Base-by-base conservation (phyloP, 352 stramenopile genomes). In the Pythium grandisporangium region DNA sequence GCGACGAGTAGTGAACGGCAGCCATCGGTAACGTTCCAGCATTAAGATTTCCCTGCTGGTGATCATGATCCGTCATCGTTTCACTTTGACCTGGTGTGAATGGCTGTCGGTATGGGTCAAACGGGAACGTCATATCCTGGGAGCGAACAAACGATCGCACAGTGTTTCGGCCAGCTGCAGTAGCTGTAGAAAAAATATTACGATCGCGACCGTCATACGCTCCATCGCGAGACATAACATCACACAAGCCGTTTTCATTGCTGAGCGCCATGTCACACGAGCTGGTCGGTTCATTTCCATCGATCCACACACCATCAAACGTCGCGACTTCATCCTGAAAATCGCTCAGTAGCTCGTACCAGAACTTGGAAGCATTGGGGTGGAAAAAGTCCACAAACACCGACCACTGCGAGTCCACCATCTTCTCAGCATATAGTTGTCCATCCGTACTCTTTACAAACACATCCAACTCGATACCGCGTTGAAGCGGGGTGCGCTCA, bases 331-430 rank as follows among this genome's bases (percentile, higher is more conserved):
- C 58, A 11, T 78, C 51, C 46, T 88, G 62, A 22, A 89, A 91
- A 3, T 45, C 54, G 0, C 53, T 35, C 3, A 93, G 48, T 42
- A 89, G 70, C n/a, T 84, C 56, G 3, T 57, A 47, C 74, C 82
- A 95, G 33, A 70, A 95, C 1, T 30, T 30, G 6, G 62, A 68
- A 26, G 84, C 64, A 35, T 84, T 64, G 3, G 84, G 80, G 23
- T 94, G 70, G 29, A 88, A 87, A 30, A 93, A 95, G 25, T 95
- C 84, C 4, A 92, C 64, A 45, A 91, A 93, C 8, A 63, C 61
- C 5, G 76, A 75, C 64, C 78, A 88, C 2, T 63, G 59, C 0
- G 64, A 71, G 22, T 63, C 66, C 2, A 93, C 70, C 14, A 66
- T 61, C 45, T 91, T 90, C 33, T 91, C 53, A 0, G 77, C 81